Evolutionary conservation across 345 rosid species (phyloP).

Genomic region (Ceriops zippeliana): DNA sequence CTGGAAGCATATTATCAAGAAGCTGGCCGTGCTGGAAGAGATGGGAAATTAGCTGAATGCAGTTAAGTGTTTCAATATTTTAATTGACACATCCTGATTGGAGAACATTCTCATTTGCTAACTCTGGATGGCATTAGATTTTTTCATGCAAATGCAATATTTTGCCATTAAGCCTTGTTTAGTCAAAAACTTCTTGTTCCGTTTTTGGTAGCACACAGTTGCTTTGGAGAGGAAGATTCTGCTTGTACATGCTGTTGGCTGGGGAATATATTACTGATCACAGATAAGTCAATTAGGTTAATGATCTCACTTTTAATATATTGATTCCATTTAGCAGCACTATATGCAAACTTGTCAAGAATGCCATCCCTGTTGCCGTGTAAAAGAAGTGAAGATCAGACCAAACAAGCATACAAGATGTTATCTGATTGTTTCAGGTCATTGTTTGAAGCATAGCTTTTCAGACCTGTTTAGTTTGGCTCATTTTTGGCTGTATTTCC

Average conservation of each 20-base stretch:
- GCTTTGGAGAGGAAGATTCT: not conserved
- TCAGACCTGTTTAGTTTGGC: not conserved
- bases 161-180: constrained; percentile 8
- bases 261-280: not conserved
- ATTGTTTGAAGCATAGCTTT: constrained; percentile 1
- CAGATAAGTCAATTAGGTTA: too few relatives aligned
- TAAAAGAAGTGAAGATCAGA: constrained; percentile 69
- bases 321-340: constrained; percentile 34
- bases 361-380: constrained; percentile 72
- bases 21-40: constrained; percentile 98
- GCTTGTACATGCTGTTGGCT: not conserved
- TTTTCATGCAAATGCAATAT: not conserved
- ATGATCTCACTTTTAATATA: too few relatives aligned
- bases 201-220: not conserved
- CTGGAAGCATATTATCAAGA: constrained; percentile 96
- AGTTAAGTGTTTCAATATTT: constrained; percentile 41
- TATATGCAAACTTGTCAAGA: constrained; percentile 66
- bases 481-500: not conserved
- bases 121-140: constrained; percentile 3
- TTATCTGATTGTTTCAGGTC: constrained; percentile 79
- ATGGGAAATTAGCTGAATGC: constrained; percentile 79
- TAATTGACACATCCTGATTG: not conserved
- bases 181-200: not conserved
- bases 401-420: constrained; percentile 67
- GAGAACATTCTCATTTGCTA: not conserved